phyloP scores from a whole-genome alignment of 2,329 filamentous ascomycete genomes.

The Blastomyces emzantsi region DNA sequence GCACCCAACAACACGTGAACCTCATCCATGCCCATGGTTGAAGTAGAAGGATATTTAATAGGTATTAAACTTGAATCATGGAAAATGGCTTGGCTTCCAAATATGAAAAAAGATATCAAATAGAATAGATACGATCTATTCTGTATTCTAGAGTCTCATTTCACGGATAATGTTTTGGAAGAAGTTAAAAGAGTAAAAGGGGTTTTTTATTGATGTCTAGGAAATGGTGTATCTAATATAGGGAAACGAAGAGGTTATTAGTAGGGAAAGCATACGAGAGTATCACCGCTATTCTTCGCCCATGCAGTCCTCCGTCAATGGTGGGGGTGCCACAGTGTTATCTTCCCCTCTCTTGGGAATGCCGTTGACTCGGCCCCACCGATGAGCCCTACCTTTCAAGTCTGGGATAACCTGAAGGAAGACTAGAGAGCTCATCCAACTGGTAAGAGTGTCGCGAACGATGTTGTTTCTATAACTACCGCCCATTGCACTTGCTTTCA shows the following conservation, averaged over 20 bases:
- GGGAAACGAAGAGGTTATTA: neutral
- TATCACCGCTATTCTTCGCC: neutral
- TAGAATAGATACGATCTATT: neutral
- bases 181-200: neutral
- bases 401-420: slow-evolving; percentile 52
- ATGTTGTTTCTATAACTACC: slow-evolving; percentile 46
- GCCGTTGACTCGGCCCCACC: slow-evolving; percentile 50
- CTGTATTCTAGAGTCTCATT: neutral
- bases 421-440: slow-evolving; percentile 45
- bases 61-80: neutral
- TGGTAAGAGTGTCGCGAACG: slow-evolving; percentile 46
- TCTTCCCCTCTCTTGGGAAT: slow-evolving; percentile 22
- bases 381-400: slow-evolving; percentile 48
- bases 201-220: slow-evolving; percentile 12
- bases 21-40: neutral
- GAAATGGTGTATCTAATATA: slow-evolving; percentile 14
- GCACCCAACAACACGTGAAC: neutral
- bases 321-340: neutral
- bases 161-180: no score
- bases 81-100: neutral
- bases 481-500: slow-evolving; percentile 53
- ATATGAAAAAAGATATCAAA: neutral
- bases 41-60: neutral
- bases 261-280: neutral
- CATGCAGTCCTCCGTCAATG: neutral